phyloP scores from a whole-genome alignment of 306 rosid species.

The Arachis stenosperma region DNA sequence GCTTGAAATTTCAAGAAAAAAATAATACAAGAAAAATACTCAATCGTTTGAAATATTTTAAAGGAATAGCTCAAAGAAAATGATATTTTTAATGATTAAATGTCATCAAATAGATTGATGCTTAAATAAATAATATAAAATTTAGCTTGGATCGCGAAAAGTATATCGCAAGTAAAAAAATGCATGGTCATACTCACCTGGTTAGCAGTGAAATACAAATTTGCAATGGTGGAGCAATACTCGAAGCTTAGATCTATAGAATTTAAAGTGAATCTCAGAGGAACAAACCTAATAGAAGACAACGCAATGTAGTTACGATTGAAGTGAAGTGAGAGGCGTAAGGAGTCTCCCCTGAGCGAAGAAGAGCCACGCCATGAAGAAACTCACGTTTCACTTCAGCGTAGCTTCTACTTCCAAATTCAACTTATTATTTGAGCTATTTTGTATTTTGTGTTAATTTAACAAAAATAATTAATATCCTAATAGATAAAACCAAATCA shows the following conservation, averaged over 20 bases:
- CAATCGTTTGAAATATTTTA: background rate
- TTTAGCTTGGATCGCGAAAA: background rate
- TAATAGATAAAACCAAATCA: no score
- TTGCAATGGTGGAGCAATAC: background rate
- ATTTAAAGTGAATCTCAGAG: background rate
- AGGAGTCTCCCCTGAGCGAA: background rate
- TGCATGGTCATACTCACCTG: constrained; percentile 49
- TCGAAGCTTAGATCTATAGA: constrained; percentile 51
- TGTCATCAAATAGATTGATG: background rate
- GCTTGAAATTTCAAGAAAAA: constrained; percentile 23
- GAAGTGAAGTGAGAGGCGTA: background rate
- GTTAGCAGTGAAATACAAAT: constrained; percentile 26
- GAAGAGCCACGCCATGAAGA: constrained; percentile 2
- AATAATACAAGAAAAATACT: constrained; percentile 25
- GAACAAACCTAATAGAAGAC: constrained; percentile 38
- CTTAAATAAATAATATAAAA: background rate
- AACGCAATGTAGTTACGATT: constrained; percentile 36
- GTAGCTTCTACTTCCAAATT: background rate
- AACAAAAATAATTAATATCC: background rate
- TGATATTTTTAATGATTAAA: background rate
- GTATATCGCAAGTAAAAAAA: background rate
- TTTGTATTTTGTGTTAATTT: background rate
- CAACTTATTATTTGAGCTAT: background rate
- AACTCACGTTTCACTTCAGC: background rate
- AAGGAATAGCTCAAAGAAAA: background rate